Evolutionary conservation across 1,139 yeast species (phyloP).

Genomic region (Geotrichum restrictum): DNA sequence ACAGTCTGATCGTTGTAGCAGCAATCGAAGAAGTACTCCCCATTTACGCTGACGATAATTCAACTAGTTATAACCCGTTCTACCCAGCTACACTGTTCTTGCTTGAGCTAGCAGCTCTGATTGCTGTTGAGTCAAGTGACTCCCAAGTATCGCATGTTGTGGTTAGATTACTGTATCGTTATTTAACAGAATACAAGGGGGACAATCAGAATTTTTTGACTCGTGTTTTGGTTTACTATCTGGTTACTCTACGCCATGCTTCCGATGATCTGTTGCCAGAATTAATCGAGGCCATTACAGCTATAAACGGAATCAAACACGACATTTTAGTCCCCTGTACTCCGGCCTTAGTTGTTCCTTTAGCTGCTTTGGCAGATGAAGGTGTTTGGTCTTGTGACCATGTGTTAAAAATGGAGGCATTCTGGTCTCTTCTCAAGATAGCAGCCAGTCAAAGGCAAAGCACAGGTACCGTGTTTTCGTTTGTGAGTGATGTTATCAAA

Average conservation of each 20-base stretch:
- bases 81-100: slow-evolving; percentile 23
- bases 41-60: slow-evolving; percentile 24
- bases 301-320: slow-evolving; percentile 18
- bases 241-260: slow-evolving; percentile 35
- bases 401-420: slow-evolving; percentile 38
- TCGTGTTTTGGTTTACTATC: slow-evolving; percentile 29
- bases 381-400: slow-evolving; percentile 46
- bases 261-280: slow-evolving; percentile 45
- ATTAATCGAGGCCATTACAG: slow-evolving; percentile 3
- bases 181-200: slow-evolving; percentile 26
- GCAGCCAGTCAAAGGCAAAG: slow-evolving; percentile 54
- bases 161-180: slow-evolving; percentile 32
- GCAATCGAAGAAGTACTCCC: slow-evolving; percentile 32
- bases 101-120: slow-evolving; percentile 29
- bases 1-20: slow-evolving; percentile 11
- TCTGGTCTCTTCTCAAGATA: slow-evolving; percentile 60
- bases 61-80: slow-evolving; percentile 23
- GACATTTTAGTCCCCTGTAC: slow-evolving; percentile 21
- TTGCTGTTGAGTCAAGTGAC: slow-evolving; percentile 22
- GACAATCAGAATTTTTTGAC: slow-evolving; percentile 34
- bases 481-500: slow-evolving; percentile 49
- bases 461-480: slow-evolving; percentile 49
- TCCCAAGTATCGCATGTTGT: slow-evolving; percentile 23
- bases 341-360: slow-evolving; percentile 43
- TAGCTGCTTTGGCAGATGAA: slow-evolving; percentile 50